Conservation (phyloP, 2,329 filamentous ascomycete genomes). For the Lasiodiplodia citricola region DNA sequence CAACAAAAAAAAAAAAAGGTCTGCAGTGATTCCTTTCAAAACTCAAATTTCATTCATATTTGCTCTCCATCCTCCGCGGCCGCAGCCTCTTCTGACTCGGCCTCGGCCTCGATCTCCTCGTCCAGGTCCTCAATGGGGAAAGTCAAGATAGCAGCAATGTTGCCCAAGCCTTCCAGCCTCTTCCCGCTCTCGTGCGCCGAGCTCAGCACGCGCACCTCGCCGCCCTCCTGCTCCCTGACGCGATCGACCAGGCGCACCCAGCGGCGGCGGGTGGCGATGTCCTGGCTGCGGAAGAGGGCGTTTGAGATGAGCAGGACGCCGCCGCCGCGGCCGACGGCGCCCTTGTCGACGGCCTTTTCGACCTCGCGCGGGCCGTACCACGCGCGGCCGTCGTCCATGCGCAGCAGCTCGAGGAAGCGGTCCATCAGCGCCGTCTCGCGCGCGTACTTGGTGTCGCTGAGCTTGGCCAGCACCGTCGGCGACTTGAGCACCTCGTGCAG, state of each 20-base stretch:
- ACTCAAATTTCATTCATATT: constrained; percentile 6
- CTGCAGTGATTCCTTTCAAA: not conserved
- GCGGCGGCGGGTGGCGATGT: constrained; percentile 74
- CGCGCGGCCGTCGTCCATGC: constrained; percentile 83
- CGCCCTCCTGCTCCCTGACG: constrained; percentile 79
- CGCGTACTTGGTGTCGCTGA: constrained; percentile 87
- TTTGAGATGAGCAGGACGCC: constrained; percentile 88
- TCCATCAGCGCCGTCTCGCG: constrained; percentile 86
- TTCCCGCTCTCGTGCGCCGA: constrained; percentile 93
- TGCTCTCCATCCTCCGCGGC: not conserved
- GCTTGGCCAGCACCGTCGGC: constrained; percentile 74
- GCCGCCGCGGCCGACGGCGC: constrained; percentile 85
- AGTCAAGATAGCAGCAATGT: constrained; percentile 87
- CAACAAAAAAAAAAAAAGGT: not conserved
- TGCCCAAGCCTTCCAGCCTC: constrained; percentile 80
- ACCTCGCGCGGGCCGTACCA: constrained; percentile 90
- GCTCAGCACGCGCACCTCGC: constrained; percentile 87
- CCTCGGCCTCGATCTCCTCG: constrained; percentile 62
- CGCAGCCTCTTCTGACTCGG: constrained; percentile 6
- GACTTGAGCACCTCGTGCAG: constrained; percentile 86
- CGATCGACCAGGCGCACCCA: constrained; percentile 88
- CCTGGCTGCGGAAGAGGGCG: constrained; percentile 81
- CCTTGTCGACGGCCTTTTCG: constrained; percentile 80
- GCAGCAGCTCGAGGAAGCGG: constrained; percentile 76
- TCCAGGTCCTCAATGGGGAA: constrained; percentile 86